These are phyloP conservation scores for Scheffersomyces parashehatae DNA, from an alignment of 1,139 yeast species.

Conservation along the genomic window DNA sequence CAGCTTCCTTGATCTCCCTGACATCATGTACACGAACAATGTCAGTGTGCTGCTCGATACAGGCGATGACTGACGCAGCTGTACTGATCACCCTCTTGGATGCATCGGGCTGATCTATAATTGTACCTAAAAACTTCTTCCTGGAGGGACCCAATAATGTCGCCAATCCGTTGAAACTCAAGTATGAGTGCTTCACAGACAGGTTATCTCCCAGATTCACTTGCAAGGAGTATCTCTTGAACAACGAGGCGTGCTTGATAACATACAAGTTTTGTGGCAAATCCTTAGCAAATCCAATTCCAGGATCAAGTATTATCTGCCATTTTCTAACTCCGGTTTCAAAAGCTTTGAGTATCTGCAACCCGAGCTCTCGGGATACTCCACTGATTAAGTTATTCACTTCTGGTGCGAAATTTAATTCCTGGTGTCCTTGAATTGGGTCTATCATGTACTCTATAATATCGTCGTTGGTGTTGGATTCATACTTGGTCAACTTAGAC, in stretches of 20 bases:
- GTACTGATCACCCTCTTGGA: slow-evolving; percentile 72
- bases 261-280: slow-evolving; percentile 65
- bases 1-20: slow-evolving; percentile 61
- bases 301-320: slow-evolving; percentile 94
- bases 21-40: slow-evolving; percentile 91
- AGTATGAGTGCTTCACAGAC: slow-evolving; percentile 26
- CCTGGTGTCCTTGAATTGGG: slow-evolving; percentile 30
- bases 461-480: slow-evolving; percentile 38
- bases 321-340: slow-evolving; percentile 72
- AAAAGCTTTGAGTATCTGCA: slow-evolving; percentile 58
- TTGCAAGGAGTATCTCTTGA: slow-evolving; percentile 51
- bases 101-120: slow-evolving; percentile 54
- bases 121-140: slow-evolving; percentile 78
- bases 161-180: slow-evolving; percentile 56
- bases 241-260: slow-evolving; percentile 55
- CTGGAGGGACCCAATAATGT: slow-evolving; percentile 84
- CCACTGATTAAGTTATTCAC: slow-evolving; percentile 42
- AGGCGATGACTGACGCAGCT: slow-evolving; percentile 71
- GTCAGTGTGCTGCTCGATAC: slow-evolving; percentile 74
- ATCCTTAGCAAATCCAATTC: slow-evolving; percentile 89
- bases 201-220: slow-evolving; percentile 23
- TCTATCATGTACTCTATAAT: slow-evolving; percentile 40
- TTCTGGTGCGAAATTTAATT: slow-evolving; percentile 21
- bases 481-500: slow-evolving; percentile 61
- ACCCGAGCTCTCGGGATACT: slow-evolving; percentile 64